phyloP scores from a whole-genome alignment of 2,329 filamentous ascomycete genomes.

The Alternaria sp. region DNA sequence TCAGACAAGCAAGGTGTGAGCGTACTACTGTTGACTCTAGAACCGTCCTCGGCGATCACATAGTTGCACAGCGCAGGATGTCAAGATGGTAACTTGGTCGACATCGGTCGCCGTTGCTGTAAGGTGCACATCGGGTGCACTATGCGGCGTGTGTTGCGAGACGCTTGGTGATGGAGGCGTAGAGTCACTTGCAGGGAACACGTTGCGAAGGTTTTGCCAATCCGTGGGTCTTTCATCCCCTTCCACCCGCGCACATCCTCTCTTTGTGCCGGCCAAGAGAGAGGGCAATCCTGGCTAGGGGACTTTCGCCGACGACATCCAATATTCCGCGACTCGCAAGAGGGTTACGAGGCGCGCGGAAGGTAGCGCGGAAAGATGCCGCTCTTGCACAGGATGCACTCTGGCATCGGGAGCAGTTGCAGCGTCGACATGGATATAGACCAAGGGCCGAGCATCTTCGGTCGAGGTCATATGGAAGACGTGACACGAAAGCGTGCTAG shows the following conservation, averaged over 20 bases:
- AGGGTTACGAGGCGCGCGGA: slow-evolving; percentile 4
- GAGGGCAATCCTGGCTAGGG: slow-evolving; percentile 25
- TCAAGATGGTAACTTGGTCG: slow-evolving; percentile 17
- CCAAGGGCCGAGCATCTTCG: slow-evolving; percentile 20
- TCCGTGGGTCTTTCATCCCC: slow-evolving; percentile 19
- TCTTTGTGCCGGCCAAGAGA: slow-evolving; percentile 14
- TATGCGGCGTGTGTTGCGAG: slow-evolving; percentile 3
- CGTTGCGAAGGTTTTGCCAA: slow-evolving; percentile 15
- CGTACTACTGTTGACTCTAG: slow-evolving; percentile 24
- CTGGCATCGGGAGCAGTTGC: slow-evolving; percentile 19
- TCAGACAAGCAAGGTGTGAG: slow-evolving; percentile 17
- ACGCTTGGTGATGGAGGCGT: slow-evolving; percentile 8
- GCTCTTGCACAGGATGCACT: slow-evolving; percentile 17
- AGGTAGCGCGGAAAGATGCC: slow-evolving; percentile 9
- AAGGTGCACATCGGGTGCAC: slow-evolving; percentile 30
- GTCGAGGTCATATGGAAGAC: slow-evolving; percentile 9
- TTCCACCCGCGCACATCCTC: slow-evolving; percentile 31
- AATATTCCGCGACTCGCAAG: slow-evolving; percentile 22
- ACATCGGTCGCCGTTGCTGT: slow-evolving; percentile 33
- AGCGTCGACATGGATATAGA: slow-evolving; percentile 11
- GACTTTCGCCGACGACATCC: slow-evolving; percentile 8
- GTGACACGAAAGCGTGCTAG: slow-evolving; percentile 14
- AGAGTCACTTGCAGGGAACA: slow-evolving; percentile 25
- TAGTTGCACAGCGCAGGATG: slow-evolving; percentile 27
- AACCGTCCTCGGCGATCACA: slow-evolving; percentile 36